These are phyloP conservation scores for Monosporozyma siamensis DNA, from an alignment of 805 yeast species.

Conservation along the genomic window DNA sequence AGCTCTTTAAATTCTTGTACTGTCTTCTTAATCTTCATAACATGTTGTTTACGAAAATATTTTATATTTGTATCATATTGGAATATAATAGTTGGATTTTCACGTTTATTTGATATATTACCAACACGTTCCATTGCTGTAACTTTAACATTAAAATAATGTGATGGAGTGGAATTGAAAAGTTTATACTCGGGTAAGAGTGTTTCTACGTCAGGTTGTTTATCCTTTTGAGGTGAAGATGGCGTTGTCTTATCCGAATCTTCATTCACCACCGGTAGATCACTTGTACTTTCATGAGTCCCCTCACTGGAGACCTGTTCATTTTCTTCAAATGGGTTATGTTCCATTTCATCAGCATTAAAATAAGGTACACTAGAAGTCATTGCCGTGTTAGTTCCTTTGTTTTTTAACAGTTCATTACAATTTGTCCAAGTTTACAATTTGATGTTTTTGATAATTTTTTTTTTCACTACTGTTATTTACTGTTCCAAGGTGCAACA, in stretches of 20 bases:
- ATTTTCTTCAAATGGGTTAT: slow-evolving; percentile 52
- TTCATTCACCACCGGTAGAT: not conserved
- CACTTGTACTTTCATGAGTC: no score
- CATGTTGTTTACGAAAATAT: slow-evolving; percentile 58
- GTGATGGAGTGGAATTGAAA: no score
- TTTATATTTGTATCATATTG: slow-evolving; percentile 64
- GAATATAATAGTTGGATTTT: slow-evolving; percentile 72
- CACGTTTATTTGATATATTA: slow-evolving; percentile 42
- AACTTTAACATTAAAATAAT: slow-evolving; percentile 46
- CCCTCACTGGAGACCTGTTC: no score
- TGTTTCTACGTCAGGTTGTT: not conserved
- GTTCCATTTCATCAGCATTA: slow-evolving; percentile 41
- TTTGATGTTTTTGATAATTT: not conserved
- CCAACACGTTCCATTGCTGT: slow-evolving; percentile 62
- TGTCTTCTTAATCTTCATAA: slow-evolving; percentile 71
- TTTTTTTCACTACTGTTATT: not conserved
- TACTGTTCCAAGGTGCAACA: no score
- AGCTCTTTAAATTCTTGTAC: slow-evolving; percentile 67
- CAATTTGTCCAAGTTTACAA: not conserved
- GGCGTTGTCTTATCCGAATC: not conserved
- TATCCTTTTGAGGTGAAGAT: not conserved
- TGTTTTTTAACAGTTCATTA: not conserved
- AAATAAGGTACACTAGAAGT: not conserved
- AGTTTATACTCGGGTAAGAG: slow-evolving; percentile 10
- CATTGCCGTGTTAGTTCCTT: not conserved